Percentiles rank a stretch among this genome's conserved stretches.
phyloP scores from a whole-genome alignment of 2,329 filamentous ascomycete genomes.

The Aspergillus bombycis region DNA sequence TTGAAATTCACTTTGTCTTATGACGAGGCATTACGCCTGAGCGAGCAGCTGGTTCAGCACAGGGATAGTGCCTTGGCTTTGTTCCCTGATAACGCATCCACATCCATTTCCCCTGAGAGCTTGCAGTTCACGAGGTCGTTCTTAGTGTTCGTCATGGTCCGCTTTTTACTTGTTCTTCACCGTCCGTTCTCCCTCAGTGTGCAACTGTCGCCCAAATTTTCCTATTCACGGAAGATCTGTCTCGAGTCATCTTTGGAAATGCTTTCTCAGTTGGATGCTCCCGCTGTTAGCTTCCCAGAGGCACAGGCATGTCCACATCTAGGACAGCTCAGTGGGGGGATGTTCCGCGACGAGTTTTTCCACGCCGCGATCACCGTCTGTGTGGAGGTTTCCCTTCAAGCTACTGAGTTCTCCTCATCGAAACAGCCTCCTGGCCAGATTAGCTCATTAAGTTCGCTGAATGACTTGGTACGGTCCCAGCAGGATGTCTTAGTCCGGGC shows the following conservation, averaged over 20 bases:
- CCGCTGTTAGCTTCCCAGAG: conserved; percentile 17
- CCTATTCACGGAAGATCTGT: conserved; percentile 42
- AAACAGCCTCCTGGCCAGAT: conserved; percentile 12
- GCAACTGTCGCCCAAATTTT: conserved; percentile 35
- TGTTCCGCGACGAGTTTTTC: conserved; percentile 40
- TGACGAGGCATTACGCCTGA: conserved; percentile 36
- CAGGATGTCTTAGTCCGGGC: conserved; percentile 33
- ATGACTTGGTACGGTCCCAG: conserved; percentile 37
- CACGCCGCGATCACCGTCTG: conserved; percentile 38
- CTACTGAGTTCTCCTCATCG: conserved; percentile 25
- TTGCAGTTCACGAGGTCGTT: conserved; percentile 40
- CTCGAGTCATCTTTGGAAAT: conserved; percentile 40
- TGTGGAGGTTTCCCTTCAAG: conserved; percentile 36
- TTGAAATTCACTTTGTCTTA: conserved; percentile 36
- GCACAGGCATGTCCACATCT: conserved; percentile 31
- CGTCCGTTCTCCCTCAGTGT: conserved; percentile 44
- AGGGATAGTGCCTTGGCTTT: conserved; percentile 27
- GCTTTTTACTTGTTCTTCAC: conserved; percentile 61
- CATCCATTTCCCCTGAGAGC: conserved; percentile 11
- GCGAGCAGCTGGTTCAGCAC: conserved; percentile 30
- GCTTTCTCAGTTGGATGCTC: conserved; percentile 34
- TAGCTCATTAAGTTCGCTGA: conserved; percentile 22
- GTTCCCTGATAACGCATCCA: conserved; percentile 26
- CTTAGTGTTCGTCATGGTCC: conserved; percentile 55
- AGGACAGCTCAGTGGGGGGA: conserved; percentile 35